Conservation (phyloP, 768 basidiomycete genomes). For the Tylopilus sp. region DNA sequence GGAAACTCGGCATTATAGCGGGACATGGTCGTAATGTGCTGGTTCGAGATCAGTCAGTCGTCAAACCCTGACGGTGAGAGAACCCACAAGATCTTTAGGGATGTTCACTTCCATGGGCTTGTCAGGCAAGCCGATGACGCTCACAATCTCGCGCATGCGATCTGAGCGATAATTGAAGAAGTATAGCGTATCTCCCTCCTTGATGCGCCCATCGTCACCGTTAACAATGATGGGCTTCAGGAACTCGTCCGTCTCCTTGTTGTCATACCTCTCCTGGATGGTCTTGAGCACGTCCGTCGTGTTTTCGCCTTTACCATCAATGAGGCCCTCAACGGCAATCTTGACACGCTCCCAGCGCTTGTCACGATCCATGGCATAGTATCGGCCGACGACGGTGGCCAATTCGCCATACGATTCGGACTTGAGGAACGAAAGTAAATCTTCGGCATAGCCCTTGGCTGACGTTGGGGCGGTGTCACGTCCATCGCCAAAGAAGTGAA, state of each 20-base stretch:
- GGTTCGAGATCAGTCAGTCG: neutral
- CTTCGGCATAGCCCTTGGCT: slow-evolving; percentile 69
- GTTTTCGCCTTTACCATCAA: slow-evolving; percentile 64
- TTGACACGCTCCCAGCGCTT: slow-evolving; percentile 96
- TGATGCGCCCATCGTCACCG: slow-evolving; percentile 73
- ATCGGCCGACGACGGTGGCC: slow-evolving; percentile 82
- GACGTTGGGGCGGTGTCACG: slow-evolving; percentile 91
- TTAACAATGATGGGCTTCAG: slow-evolving; percentile 91
- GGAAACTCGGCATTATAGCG: slow-evolving; percentile 89
- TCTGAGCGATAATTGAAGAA: slow-evolving; percentile 98
- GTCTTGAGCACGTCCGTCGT: slow-evolving; percentile 56
- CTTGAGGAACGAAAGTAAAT: slow-evolving; percentile 73
- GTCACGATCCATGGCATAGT: slow-evolving; percentile 97
- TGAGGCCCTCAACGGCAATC: slow-evolving; percentile 82
- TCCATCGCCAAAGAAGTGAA: slow-evolving; percentile 95
- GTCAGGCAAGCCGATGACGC: slow-evolving; percentile 75
- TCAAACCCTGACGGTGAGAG: neutral
- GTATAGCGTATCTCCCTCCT: slow-evolving; percentile 88
- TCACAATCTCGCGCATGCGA: slow-evolving; percentile 88
- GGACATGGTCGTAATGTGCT: slow-evolving; percentile 94
- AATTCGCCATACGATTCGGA: slow-evolving; percentile 78
- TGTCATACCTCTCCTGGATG: slow-evolving; percentile 72
- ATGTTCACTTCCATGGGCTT: slow-evolving; percentile 82
- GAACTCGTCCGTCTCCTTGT: slow-evolving; percentile 92
- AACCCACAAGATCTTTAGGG: slow-evolving; percentile 72